These are phyloP conservation scores for Globisporangium solare DNA, from an alignment of 352 stramenopile species.

Conservation along the genomic window DNA sequence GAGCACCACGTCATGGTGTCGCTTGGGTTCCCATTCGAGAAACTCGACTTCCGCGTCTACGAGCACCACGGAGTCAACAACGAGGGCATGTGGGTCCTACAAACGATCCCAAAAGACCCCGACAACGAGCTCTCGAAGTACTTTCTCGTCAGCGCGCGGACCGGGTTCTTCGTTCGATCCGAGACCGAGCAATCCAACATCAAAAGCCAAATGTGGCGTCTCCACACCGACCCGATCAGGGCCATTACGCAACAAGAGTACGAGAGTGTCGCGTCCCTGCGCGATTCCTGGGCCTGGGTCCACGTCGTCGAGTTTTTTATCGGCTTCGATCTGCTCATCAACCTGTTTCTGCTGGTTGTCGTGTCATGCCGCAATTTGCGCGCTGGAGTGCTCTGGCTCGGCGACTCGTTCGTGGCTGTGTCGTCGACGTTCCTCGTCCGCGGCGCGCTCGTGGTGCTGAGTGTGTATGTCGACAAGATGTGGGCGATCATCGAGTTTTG, in stretches of 20 bases:
- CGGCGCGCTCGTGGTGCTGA: conserved; percentile 23
- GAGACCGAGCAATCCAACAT: conserved; percentile 12
- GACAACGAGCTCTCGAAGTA: conserved; percentile 1
- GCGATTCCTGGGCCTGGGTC: conserved; percentile 15
- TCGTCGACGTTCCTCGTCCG: conserved; percentile 30
- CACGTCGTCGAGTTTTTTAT: conserved; percentile 31
- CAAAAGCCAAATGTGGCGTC: conserved; percentile 8
- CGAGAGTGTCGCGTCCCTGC: conserved; percentile 1
- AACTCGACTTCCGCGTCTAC: conserved; percentile 7
- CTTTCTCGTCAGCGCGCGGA: neutral
- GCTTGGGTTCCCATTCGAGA: conserved; percentile 27
- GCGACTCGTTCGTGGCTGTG: conserved; percentile 35
- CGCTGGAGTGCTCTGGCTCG: conserved; percentile 28
- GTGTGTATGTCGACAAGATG: conserved; percentile 31
- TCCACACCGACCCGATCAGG: neutral
- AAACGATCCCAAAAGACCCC: conserved; percentile 6
- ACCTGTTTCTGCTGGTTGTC: conserved; percentile 31
- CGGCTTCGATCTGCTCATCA: conserved; percentile 23
- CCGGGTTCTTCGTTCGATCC: conserved; percentile 2
- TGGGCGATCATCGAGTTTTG: conserved; percentile 31
- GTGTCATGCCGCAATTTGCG: conserved; percentile 27
- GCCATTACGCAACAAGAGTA: conserved; percentile 1
- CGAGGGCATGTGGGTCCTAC: conserved; percentile 5
- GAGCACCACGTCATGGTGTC: conserved; percentile 13
- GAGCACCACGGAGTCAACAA: conserved; percentile 4